Conservation (phyloP, 2,329 filamentous ascomycete species). For the Sphaerulina vaccinii region DNA sequence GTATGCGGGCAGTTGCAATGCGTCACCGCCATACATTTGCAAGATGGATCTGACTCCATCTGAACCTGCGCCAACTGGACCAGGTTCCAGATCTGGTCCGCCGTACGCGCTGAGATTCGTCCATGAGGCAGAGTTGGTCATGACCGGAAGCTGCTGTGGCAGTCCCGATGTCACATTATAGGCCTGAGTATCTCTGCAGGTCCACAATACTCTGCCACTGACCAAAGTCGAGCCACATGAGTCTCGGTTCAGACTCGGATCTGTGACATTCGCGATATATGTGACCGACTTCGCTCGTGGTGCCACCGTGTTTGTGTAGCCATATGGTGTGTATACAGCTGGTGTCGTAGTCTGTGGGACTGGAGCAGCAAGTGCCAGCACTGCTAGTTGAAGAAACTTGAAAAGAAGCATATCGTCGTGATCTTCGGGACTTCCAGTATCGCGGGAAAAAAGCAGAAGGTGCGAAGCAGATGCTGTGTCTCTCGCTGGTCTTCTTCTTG, state of each 20-base stretch:
- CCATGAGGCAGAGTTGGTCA: slow-evolving; percentile 29
- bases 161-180: slow-evolving; percentile 15
- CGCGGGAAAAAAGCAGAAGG: background rate
- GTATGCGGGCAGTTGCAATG: slow-evolving; percentile 14
- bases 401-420: background rate
- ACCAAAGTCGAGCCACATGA: slow-evolving; percentile 27
- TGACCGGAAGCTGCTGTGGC: slow-evolving; percentile 15
- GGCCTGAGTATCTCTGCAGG: slow-evolving; percentile 28
- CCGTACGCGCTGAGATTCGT: slow-evolving; percentile 18
- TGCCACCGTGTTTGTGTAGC: slow-evolving; percentile 1
- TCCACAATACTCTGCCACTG: slow-evolving; percentile 27
- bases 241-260: slow-evolving; percentile 27
- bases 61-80: slow-evolving; percentile 20
- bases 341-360: background rate
- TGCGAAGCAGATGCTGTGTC: background rate
- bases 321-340: background rate
- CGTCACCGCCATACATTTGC: slow-evolving; percentile 25
- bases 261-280: slow-evolving; percentile 27
- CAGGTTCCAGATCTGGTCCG: slow-evolving; percentile 14
- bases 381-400: background rate
- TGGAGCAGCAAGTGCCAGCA: slow-evolving; percentile 17
- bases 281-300: slow-evolving; percentile 20
- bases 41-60: slow-evolving; percentile 23
- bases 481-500: too few relatives aligned
- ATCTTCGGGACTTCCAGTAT: background rate